Conservation (phyloP, 495 filamentous ascomycete species). For the Aspergillus biplanus region DNA sequence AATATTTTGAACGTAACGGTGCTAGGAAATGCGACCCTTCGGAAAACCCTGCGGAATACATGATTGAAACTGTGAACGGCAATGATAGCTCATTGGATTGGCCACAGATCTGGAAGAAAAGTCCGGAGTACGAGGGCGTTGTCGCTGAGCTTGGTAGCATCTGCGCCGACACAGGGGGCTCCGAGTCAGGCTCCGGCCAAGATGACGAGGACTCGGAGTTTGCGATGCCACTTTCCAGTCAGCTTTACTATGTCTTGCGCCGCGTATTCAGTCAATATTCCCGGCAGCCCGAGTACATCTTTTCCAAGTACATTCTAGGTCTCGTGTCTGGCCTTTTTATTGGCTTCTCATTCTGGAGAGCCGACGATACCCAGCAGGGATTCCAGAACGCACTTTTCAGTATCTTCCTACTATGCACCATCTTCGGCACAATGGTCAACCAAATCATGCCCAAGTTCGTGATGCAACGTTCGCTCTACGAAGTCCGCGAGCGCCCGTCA, state of each 20-base stretch:
- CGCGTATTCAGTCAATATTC: slow-evolving; percentile 55
- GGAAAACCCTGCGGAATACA: slow-evolving; percentile 88
- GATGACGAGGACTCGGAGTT: slow-evolving; percentile 42
- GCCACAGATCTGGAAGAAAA: slow-evolving; percentile 73
- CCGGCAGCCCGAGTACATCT: slow-evolving; percentile 56
- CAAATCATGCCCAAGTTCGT: slow-evolving; percentile 56
- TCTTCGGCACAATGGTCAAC: slow-evolving; percentile 72
- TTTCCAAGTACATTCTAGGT: slow-evolving; percentile 55
- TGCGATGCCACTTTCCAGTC: slow-evolving; percentile 54
- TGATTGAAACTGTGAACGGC: slow-evolving; percentile 73
- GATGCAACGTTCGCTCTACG: slow-evolving; percentile 51
- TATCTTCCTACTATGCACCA: slow-evolving; percentile 77
- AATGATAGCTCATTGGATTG: slow-evolving; percentile 74
- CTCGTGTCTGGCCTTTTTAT: slow-evolving; percentile 66
- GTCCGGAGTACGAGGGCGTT: slow-evolving; percentile 65
- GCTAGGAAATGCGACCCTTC: slow-evolving; percentile 66
- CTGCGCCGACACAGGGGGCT: slow-evolving; percentile 33
- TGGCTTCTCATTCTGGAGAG: slow-evolving; percentile 82
- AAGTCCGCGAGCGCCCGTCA: slow-evolving; percentile 53
- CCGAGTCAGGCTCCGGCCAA: slow-evolving; percentile 15
- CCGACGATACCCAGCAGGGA: slow-evolving; percentile 69
- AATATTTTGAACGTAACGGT: slow-evolving; percentile 78
- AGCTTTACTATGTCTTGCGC: slow-evolving; percentile 49
- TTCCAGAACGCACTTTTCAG: slow-evolving; percentile 82
- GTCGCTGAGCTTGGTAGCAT: slow-evolving; percentile 67